A percentile compares a stretch with the other conserved stretches of the same genome.
phyloP scores from a whole-genome alignment of 805 yeast species.

The Barnettozyma salicaria region DNA sequence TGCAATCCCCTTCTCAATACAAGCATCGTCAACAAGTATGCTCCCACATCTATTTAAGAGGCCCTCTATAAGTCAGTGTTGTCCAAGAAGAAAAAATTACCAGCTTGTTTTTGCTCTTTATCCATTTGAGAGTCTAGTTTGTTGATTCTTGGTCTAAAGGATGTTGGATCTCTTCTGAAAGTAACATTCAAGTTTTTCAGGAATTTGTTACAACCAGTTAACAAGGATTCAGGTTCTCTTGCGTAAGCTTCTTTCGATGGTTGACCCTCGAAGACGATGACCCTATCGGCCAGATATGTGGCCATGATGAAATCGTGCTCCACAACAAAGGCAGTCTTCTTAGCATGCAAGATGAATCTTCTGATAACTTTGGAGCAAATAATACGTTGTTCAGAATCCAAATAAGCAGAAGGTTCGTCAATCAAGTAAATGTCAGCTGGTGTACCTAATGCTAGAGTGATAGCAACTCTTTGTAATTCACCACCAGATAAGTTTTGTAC shows the following conservation, averaged over 20 bases:
- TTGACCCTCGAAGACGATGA: constrained; percentile 93
- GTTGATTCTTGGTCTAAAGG: constrained; percentile 98
- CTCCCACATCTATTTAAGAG: constrained; percentile 1
- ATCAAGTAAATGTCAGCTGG: constrained; percentile 95
- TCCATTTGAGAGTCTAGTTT: constrained; percentile 98
- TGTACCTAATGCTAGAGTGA: constrained; percentile 87
- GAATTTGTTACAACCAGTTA: constrained; percentile 96
- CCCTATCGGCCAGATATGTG: constrained; percentile 97
- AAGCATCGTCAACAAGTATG: neutral
- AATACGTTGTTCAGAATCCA: constrained; percentile 99
- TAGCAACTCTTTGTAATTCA: constrained; percentile 99
- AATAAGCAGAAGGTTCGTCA: constrained; percentile 98
- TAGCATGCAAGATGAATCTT: constrained; percentile 91
- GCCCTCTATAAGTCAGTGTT: constrained; percentile 38
- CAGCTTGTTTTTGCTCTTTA: constrained; percentile 88
- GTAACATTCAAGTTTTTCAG: constrained; percentile 96
- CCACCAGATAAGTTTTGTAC: constrained; percentile 98
- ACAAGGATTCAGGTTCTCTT: constrained; percentile 81
- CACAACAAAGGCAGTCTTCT: constrained; percentile 97
- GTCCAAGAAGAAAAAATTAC: constrained; percentile 96
- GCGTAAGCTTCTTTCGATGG: constrained; percentile 87
- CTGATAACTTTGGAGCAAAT: constrained; percentile 97
- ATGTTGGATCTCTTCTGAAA: constrained; percentile 97
- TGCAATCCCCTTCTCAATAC: neutral
- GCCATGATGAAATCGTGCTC: constrained; percentile 99